phyloP scores from a whole-genome alignment of 2,329 filamentous ascomycete species.

The Phialocephala subalpina region DNA sequence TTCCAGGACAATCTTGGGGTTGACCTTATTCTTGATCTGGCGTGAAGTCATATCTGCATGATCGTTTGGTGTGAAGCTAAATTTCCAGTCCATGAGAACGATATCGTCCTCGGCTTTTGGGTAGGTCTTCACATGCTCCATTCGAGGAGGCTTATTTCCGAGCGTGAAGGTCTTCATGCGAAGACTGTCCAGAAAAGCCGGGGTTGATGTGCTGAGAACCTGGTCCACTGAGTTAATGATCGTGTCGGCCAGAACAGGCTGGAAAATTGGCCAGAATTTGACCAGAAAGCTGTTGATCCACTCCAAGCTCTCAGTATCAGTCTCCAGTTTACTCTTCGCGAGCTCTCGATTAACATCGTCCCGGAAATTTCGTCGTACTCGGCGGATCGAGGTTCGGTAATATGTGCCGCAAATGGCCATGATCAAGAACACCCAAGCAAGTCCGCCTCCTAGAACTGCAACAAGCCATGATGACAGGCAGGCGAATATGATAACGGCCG shows the following conservation, averaged over 20 bases:
- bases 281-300: constrained; percentile 99
- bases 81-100: constrained; percentile 99
- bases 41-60: constrained; percentile 87
- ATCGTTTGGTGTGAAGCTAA: constrained; percentile 98
- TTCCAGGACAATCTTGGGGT: constrained; percentile 95
- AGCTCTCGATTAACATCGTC: constrained; percentile 93
- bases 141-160: constrained; percentile 90
- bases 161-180: constrained; percentile 93
- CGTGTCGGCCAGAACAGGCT: constrained; percentile 89
- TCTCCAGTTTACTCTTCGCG: constrained; percentile 86
- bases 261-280: constrained; percentile 99
- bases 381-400: constrained; percentile 93
- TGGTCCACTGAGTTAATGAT: constrained; percentile 96
- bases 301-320: constrained; percentile 89
- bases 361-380: constrained; percentile 93
- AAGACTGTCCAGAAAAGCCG: constrained; percentile 90
- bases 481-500: constrained; percentile 91
- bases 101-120: constrained; percentile 94
- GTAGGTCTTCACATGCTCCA: constrained; percentile 99
- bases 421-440: constrained; percentile 92
- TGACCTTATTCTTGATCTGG: constrained; percentile 94
- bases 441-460: constrained; percentile 86
- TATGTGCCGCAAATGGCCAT: constrained; percentile 95
- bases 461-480: constrained; percentile 91
- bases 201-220: constrained; percentile 90